Evolutionary conservation across 768 basidiomycete species (phyloP), one percentile per base, ranked within the genome.

Genomic region (Podaxis sp.): DNA sequence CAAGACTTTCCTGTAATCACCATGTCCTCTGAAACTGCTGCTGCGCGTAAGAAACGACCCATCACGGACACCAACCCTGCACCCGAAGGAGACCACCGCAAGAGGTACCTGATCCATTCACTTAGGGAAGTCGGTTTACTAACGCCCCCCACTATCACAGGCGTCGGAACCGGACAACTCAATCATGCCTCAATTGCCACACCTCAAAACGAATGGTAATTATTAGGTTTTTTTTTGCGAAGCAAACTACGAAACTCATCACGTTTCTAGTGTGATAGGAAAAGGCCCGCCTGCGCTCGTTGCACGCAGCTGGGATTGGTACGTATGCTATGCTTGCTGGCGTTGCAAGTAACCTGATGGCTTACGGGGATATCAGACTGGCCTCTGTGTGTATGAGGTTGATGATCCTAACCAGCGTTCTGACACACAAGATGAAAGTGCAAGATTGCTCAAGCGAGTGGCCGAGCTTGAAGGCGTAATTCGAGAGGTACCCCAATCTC

Each of bases 401-500:
- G 91, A 93, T 67, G 89, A 91, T 67, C 87, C 88, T 25, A 84
- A 73, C 63, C 83, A 85, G 72, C 79, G 84, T 68, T 76, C 74
- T 12, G 80, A 81, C 55, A 68, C 73, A 9, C 82, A 83, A 63
- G 88, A 88, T 61, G 91, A 93, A 70, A 80, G 80, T 49, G 80
- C 84, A 37, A 81, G 86, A 40, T 79, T 93, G 22, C 81, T 90
- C 57, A 84, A 85, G 64, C 84, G 91, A 51, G 88, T 93, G 24
- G 90, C 90, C 27, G 91, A 94, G 68, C 80, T 94, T 0, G 91
- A 94, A 73, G 87, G 89, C 55, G 89, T 93, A 40, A 88, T 93
- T 64, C 84, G 91, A n/a, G 90, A 90, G 79, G 88, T 87, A 68
- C 61, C 72, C 69, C 22, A 51, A 7, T 36, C 12, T 47, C 25